A percentile compares a stretch with the other conserved stretches of the same genome.
Evolutionary conservation across 2,329 filamentous ascomycete species (phyloP).

Genomic region (Fusarium papillatum): DNA sequence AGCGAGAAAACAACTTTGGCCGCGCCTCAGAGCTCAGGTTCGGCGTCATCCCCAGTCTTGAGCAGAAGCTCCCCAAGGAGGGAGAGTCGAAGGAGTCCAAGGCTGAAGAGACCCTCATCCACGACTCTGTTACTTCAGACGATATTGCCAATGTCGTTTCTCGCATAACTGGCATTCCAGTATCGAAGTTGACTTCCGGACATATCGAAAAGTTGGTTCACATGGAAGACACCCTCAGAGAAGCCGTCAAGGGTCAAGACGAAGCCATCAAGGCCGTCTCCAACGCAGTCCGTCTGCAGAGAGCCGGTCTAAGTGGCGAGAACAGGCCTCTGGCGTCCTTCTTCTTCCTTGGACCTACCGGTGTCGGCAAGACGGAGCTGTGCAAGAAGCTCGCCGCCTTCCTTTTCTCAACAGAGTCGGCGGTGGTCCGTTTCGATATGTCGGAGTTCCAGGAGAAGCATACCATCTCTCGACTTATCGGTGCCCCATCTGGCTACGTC

Average conservation of each 20-base stretch:
- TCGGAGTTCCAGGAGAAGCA: constrained; percentile 98
- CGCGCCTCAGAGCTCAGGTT: constrained; percentile 94
- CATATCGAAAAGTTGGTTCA: constrained; percentile 95
- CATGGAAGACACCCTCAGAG: constrained; percentile 91
- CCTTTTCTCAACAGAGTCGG: constrained; percentile 91
- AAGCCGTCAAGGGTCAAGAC: constrained; percentile 92
- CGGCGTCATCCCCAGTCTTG: constrained; percentile 85
- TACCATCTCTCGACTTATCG: constrained; percentile 93
- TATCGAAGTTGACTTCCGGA: constrained; percentile 91
- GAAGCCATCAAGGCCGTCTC: constrained; percentile 93
- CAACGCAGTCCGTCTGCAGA: constrained; percentile 93
- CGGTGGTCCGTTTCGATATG: constrained; percentile 97
- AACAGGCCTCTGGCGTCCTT: constrained; percentile 94
- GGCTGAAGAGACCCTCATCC: constrained; percentile 74
- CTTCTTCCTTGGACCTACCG: constrained; percentile 97
- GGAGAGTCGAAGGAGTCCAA: constrained; percentile 59
- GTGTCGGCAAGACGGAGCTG: constrained; percentile 96
- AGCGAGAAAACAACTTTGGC: constrained; percentile 89
- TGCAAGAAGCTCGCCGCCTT: constrained; percentile 97
- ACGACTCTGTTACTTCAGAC: constrained; percentile 95
- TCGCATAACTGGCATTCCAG: constrained; percentile 91
- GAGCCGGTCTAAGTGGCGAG: constrained; percentile 91
- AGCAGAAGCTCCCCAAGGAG: constrained; percentile 85
- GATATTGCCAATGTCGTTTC: constrained; percentile 96
- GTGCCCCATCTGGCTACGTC: constrained; percentile 93